These are phyloP conservation scores for Ophiocordyceps unilateralis DNA, from an alignment of 2,329 filamentous ascomycete genomes.

Conservation along the genomic window DNA sequence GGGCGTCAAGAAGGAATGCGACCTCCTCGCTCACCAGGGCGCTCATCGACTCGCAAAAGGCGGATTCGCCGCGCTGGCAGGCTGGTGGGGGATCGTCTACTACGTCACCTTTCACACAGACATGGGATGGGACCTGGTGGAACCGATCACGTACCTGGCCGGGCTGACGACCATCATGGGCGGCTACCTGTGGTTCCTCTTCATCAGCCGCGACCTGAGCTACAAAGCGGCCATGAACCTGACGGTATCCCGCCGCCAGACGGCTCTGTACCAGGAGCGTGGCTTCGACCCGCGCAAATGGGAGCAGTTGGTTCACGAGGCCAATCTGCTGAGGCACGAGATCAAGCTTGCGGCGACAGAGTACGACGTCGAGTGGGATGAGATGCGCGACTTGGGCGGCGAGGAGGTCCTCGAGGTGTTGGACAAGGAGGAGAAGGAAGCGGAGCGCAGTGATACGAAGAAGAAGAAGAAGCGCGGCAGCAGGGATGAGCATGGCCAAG, in stretches of 20 bases:
- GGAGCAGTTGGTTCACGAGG: conserved; percentile 66
- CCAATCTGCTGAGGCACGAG: conserved; percentile 59
- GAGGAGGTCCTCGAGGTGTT: conserved; percentile 43
- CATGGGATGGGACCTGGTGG: conserved; percentile 78
- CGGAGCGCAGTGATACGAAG: conserved; percentile 14
- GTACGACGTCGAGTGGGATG: conserved; percentile 84
- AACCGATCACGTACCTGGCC: conserved; percentile 78
- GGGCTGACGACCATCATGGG: conserved; percentile 75
- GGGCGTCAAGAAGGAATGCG: conserved; percentile 66
- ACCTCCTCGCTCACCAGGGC: conserved; percentile 55
- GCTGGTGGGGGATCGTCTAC: conserved; percentile 76
- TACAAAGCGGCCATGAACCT: conserved; percentile 79
- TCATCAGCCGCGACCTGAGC: conserved; percentile 76
- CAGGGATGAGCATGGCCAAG: conserved; percentile 16
- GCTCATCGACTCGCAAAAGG: conserved; percentile 66
- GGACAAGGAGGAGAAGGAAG: conserved; percentile 26
- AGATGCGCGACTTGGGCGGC: conserved; percentile 53
- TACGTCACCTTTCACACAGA: conserved; percentile 54
- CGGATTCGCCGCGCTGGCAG: conserved; percentile 54
- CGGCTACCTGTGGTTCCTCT: conserved; percentile 86
- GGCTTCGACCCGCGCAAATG: conserved; percentile 64
- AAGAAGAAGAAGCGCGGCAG: conserved; percentile 21
- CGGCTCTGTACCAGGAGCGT: conserved; percentile 54
- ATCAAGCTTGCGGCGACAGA: conserved; percentile 67
- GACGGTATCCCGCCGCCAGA: conserved; percentile 64